These are phyloP conservation scores for Ganoderma sinense DNA, from an alignment of 1,284 basidiomycete genomes.

Conservation along the genomic window DNA sequence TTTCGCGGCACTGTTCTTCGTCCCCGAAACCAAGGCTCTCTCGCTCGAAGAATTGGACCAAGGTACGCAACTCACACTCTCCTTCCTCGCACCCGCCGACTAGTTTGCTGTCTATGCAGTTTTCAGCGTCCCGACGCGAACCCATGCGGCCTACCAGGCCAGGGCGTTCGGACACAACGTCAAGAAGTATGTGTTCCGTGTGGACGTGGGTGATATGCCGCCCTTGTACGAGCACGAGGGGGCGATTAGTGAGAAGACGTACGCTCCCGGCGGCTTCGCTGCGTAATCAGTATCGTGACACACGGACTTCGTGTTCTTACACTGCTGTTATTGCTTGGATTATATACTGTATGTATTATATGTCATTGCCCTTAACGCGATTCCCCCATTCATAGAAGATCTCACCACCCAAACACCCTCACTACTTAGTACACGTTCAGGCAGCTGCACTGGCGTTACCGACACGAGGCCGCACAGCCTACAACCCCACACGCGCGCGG, in stretches of 20 bases:
- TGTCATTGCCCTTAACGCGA: background rate
- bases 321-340: background rate
- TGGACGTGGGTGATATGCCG: slow-evolving; percentile 47
- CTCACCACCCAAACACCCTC: background rate
- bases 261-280: background rate
- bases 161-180: slow-evolving; percentile 60
- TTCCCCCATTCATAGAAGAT: background rate
- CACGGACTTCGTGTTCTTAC: background rate
- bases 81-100: background rate
- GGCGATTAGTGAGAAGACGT: slow-evolving; percentile 2
- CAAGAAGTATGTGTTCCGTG: slow-evolving; percentile 56
- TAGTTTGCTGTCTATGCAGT: slow-evolving; percentile 40
- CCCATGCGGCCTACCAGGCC: slow-evolving; percentile 66
- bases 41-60: slow-evolving; percentile 73
- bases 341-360: background rate
- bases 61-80: slow-evolving; percentile 6
- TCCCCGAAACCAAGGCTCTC: slow-evolving; percentile 80
- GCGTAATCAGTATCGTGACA: background rate
- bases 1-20: slow-evolving; percentile 61
- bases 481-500: background rate
- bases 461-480: background rate
- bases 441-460: too few species aligned
- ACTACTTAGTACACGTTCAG: too few species aligned
- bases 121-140: slow-evolving; percentile 67
- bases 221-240: slow-evolving; percentile 43